Percentiles rank a stretch among this genome's conserved stretches.
Conservation (phyloP, 1,139 yeast genomes). For the Petasospora rhodanensis region DNA sequence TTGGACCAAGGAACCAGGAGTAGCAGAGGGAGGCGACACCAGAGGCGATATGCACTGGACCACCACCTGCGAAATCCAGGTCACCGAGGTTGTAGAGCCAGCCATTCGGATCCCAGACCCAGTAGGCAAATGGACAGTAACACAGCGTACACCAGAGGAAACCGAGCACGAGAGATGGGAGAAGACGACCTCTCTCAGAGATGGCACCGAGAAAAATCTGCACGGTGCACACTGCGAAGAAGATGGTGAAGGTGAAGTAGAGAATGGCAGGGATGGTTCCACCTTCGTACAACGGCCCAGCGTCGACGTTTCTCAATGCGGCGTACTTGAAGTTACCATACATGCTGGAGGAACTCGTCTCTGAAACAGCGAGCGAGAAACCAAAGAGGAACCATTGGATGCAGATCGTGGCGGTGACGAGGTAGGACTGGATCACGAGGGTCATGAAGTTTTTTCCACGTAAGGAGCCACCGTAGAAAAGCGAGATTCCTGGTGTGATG, state of each 20-base stretch:
- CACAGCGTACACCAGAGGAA: constrained; percentile 96
- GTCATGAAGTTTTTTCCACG: constrained; percentile 92
- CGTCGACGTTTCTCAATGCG: constrained; percentile 73
- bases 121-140: constrained; percentile 89
- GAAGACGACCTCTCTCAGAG: constrained; percentile 93
- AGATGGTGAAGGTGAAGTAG: constrained; percentile 80
- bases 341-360: constrained; percentile 57
- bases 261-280: constrained; percentile 69
- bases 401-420: constrained; percentile 74
- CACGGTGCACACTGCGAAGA: too few species aligned
- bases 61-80: constrained; percentile 96
- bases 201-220: constrained; percentile 94
- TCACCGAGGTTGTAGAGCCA: constrained; percentile 84
- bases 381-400: constrained; percentile 99
- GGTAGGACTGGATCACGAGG: constrained; percentile 87
- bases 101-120: constrained; percentile 95
- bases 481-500: constrained; percentile 92
- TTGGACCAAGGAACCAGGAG: constrained; percentile 85
- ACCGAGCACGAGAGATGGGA: constrained; percentile 92
- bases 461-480: constrained; percentile 84
- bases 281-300: constrained; percentile 63
- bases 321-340: constrained; percentile 80
- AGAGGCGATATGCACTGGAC: constrained; percentile 93
- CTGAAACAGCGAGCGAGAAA: constrained; percentile 80
- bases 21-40: constrained; percentile 95